Evolutionary conservation across 1,284 basidiomycete genomes (phyloP), one percentile per base, ranked within the genome.

Genomic region (Gymnopus androsaceus): DNA sequence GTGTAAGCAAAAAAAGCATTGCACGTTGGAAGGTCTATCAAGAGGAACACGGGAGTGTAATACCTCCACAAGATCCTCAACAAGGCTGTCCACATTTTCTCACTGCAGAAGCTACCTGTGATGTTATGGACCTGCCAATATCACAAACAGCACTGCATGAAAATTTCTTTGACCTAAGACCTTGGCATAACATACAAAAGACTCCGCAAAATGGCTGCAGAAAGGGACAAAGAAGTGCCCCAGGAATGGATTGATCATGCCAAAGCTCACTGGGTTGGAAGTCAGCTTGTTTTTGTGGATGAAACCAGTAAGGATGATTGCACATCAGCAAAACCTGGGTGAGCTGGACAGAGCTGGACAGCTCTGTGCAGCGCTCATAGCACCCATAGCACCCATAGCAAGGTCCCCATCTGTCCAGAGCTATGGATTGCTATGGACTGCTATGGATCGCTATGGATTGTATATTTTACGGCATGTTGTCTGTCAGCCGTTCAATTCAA

Each of bases 21-120:
- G 67, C 63, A 40, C 51, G 57, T 3, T 67, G 66, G 66, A 54
- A 21, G 14, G 38, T n/a, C 1, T 52, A 63, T 17, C 60, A 66
- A 33, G 38, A 57, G 5, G 55, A 59, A 21, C 51, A 55, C 44
- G 49, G 56, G 0, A 37, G 52, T 15, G 61, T 64, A 15, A 31
- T 38, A 4, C 33, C 51, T 40, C 56, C 54, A 14, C 38, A 31
- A 6, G 47, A 51, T 44, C 36, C 46, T 30, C 19, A 58, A 21
- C 19, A 37, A 34, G 60, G 61, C 9, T 47, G 48, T 17, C 56
- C 58, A 56, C 56, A 15, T 56, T 64, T 5, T 12, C n/a, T 59
- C 3, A 56, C 56, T 34, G 27, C 33, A 28, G 36, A 25, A 25
- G 45, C 57, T 12, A n/a, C 41, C 60, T 5, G 58, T 58, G 34